Evolutionary conservation across 768 basidiomycete species (phyloP).

Genomic region (Tylopilus balloui): DNA sequence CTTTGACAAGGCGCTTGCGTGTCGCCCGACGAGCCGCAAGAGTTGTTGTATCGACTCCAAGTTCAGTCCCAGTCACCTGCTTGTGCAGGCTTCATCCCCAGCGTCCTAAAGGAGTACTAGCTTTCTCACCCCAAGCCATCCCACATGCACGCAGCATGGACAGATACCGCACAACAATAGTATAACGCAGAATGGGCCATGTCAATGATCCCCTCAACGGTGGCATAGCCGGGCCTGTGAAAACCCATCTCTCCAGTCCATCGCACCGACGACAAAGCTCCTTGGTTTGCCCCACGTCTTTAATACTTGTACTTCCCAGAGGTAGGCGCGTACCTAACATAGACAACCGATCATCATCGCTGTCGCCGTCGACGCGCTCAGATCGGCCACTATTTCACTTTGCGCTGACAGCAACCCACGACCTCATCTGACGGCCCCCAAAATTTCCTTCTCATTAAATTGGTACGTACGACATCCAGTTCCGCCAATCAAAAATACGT

Average conservation of each 20-base stretch:
- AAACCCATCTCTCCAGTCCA: not conserved
- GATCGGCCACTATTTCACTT: not conserved
- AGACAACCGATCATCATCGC: not conserved
- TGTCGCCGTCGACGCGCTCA: not conserved
- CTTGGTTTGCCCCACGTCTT: not conserved
- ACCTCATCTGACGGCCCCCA: not conserved
- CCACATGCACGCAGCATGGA: not conserved
- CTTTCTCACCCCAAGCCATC: not conserved
- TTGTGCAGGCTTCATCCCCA: not conserved
- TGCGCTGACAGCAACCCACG: not conserved
- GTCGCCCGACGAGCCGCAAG: not conserved
- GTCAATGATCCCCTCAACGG: not conserved
- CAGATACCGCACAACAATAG: not conserved
- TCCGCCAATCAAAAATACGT: not conserved
- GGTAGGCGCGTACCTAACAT: not conserved
- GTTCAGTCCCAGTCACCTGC: conserved; percentile 5
- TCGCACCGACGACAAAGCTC: not conserved
- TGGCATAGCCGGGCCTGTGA: not conserved
- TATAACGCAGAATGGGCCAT: not conserved
- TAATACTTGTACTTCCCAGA: not conserved
- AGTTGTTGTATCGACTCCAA: not conserved
- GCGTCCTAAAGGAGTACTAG: not conserved
- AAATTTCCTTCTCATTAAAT: no score
- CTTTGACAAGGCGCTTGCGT: conserved; percentile 7
- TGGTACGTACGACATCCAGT: no score